Conservation (phyloP, 768 basidiomycete genomes). For the Suillus paluster region DNA sequence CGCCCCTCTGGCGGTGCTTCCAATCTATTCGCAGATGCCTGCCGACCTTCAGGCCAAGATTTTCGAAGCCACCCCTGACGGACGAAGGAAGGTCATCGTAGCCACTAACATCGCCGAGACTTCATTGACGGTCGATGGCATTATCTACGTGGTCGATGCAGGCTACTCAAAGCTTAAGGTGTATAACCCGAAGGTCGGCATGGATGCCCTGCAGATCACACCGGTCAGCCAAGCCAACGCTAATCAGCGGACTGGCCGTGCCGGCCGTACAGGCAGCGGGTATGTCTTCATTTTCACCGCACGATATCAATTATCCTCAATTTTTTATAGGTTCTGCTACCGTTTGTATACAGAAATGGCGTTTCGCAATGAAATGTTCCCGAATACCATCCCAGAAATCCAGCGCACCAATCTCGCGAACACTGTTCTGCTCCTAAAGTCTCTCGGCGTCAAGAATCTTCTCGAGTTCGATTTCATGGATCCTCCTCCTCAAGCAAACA, state of each 20-base stretch:
- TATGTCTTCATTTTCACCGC: constrained; percentile 40
- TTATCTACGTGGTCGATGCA: constrained; percentile 94
- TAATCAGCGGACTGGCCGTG: constrained; percentile 93
- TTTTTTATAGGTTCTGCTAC: constrained; percentile 77
- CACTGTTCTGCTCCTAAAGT: constrained; percentile 92
- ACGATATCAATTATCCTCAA: constrained; percentile 1
- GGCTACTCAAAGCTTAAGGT: constrained; percentile 98
- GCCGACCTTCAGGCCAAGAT: constrained; percentile 99
- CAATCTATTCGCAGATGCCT: constrained; percentile 99
- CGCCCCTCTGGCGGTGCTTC: constrained; percentile 84
- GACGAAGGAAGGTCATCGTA: constrained; percentile 94
- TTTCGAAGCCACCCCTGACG: constrained; percentile 92
- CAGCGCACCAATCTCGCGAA: constrained; percentile 98
- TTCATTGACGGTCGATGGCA: constrained; percentile 97
- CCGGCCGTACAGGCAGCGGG: constrained; percentile 96
- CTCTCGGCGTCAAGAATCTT: constrained; percentile 94
- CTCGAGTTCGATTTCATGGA: constrained; percentile 99
- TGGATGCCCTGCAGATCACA: constrained; percentile 99
- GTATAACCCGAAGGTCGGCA: constrained; percentile 98
- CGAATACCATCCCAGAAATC: constrained; percentile 97
- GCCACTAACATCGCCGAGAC: constrained; percentile 99
- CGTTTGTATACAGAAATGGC: constrained; percentile 98
- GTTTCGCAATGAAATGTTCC: constrained; percentile 92
- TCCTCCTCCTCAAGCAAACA: constrained; percentile 99
- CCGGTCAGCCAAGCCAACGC: constrained; percentile 99